Conservation (phyloP, 176 grass and related monocot genomes). For the Leersia perrieri region DNA sequence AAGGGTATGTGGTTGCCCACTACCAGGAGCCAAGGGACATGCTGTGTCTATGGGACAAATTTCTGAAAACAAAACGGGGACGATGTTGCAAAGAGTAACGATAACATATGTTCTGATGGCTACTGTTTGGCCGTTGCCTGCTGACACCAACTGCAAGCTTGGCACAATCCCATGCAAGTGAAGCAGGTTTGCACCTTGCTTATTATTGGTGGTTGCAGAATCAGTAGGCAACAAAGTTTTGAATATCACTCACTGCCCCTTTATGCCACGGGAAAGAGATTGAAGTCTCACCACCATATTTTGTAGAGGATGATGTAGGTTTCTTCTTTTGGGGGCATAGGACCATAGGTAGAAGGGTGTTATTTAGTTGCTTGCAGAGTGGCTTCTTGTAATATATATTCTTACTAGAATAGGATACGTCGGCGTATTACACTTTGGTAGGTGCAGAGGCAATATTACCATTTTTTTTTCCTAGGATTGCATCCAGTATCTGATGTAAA, state of each 20-base stretch:
- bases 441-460: conserved; percentile 6
- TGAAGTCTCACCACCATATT: conserved; percentile 1
- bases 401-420: conserved; percentile 32
- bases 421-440: conserved; percentile 15
- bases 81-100: conserved; percentile 50
- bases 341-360: conserved; percentile 26
- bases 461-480: conserved; percentile 30
- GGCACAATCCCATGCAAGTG: not conserved
- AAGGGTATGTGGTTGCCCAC: conserved; percentile 87
- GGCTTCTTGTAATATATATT: conserved; percentile 40
- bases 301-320: conserved; percentile 24
- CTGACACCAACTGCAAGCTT: conserved; percentile 3
- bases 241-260: not conserved
- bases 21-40: conserved; percentile 95
- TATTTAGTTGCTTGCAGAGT: conserved; percentile 11
- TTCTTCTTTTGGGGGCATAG: conserved; percentile 5
- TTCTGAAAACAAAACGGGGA: conserved; percentile 68
- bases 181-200: not conserved
- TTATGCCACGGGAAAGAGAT: not conserved
- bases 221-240: conserved; percentile 18
- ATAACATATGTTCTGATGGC: not conserved
- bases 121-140: not conserved
- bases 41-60: conserved; percentile 93
- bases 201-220: not conserved
- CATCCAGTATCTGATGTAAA: conserved; percentile 39